phyloP scores from a whole-genome alignment of 2,329 filamentous ascomycete genomes.

The Lasiodiplodia sp. region DNA sequence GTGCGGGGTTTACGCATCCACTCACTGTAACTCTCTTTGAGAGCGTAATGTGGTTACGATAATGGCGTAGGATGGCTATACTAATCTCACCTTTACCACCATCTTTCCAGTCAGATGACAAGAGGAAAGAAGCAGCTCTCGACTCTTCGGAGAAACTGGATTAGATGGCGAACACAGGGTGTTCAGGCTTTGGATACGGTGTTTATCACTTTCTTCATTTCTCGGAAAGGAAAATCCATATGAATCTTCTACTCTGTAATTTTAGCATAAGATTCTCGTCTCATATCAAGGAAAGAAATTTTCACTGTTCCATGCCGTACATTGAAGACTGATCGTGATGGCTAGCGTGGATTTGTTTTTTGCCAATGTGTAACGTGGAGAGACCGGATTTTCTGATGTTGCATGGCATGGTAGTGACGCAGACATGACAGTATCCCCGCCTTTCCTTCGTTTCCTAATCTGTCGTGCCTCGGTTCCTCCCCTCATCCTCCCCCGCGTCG shows the following conservation, averaged over 20 bases:
- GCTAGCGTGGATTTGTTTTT: too few relatives aligned
- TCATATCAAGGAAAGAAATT: not conserved
- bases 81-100: not conserved
- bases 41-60: conserved; percentile 11
- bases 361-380: too few relatives aligned
- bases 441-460: conserved; percentile 2
- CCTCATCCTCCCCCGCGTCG: not conserved
- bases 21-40: not conserved
- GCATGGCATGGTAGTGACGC: not conserved
- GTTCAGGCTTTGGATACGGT: not conserved
- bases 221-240: not conserved
- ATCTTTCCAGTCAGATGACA: not conserved
- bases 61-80: conserved; percentile 7
- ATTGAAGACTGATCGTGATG: too few relatives aligned
- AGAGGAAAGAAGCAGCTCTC: not conserved
- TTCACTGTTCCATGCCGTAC: too few relatives aligned
- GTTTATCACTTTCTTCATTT: not conserved
- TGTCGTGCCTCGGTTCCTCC: conserved; percentile 1
- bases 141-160: not conserved
- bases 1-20: not conserved
- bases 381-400: too few relatives aligned
- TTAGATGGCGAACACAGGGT: not conserved
- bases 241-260: not conserved
- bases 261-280: not conserved
- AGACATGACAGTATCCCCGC: not conserved